Evolutionary conservation across 2,329 filamentous ascomycete species (phyloP).

Genomic region (Knufia petricola): DNA sequence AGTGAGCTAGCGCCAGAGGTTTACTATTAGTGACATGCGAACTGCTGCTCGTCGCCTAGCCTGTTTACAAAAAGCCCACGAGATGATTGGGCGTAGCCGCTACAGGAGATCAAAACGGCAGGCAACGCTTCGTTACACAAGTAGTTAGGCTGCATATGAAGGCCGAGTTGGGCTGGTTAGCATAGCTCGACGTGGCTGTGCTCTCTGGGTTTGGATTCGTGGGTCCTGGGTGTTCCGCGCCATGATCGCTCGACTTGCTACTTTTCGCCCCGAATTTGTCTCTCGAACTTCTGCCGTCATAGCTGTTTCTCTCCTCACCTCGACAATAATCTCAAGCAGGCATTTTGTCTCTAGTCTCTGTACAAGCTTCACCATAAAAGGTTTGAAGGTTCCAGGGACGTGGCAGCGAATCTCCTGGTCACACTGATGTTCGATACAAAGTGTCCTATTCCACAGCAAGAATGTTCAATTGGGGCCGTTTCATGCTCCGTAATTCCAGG

Average conservation of each 20-base stretch:
- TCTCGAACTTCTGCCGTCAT: not conserved
- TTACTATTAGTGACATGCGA: too few species aligned
- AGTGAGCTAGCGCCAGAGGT: too few species aligned
- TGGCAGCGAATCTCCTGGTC: not conserved
- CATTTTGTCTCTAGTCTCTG: not conserved
- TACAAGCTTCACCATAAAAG: too few species aligned
- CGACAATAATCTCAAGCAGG: not conserved
- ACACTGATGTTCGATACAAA: not conserved
- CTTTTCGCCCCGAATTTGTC: not conserved
- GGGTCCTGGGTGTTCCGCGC: not conserved
- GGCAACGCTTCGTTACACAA: not conserved
- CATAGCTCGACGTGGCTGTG: not conserved
- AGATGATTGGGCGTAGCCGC: not conserved
- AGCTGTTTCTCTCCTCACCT: not conserved
- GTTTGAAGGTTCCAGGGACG: too few species aligned
- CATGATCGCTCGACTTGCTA: not conserved
- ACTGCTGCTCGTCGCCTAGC: not conserved
- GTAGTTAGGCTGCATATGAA: not conserved
- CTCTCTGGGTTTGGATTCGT: not conserved
- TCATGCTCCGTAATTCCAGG: not conserved
- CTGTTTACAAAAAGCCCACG: not conserved
- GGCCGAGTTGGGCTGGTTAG: not conserved
- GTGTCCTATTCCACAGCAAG: not conserved
- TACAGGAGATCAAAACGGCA: too few species aligned
- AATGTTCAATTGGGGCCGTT: constrained; percentile 3